These are phyloP conservation scores for Oidiodendron maius DNA, from an alignment of 495 filamentous ascomycete species.

Conservation along the genomic window DNA sequence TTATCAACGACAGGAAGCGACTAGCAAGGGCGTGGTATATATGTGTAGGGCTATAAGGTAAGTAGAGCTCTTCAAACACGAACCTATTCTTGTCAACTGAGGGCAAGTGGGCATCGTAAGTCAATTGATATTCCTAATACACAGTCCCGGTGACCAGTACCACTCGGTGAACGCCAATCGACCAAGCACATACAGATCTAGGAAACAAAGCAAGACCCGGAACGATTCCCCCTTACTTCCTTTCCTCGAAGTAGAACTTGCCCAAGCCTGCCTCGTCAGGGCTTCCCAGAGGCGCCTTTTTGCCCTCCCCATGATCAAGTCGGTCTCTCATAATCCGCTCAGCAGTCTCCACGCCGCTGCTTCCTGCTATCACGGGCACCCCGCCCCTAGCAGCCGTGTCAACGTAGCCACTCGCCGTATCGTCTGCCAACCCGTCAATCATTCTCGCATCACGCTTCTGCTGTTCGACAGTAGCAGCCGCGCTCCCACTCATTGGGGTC, in stretches of 20 bases:
- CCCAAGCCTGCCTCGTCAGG: constrained; percentile 38
- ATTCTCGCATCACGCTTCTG: constrained; percentile 19
- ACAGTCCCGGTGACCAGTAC: too few species aligned
- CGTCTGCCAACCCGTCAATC: constrained; percentile 20
- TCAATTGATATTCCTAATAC: too few species aligned
- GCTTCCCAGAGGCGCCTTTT: constrained; percentile 30
- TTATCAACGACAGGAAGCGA: too few species aligned
- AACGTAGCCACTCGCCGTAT: constrained; percentile 9
- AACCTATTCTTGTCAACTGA: too few species aligned
- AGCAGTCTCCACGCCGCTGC: constrained; percentile 23
- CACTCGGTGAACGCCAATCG: too few species aligned
- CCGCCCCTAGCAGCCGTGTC: constrained; percentile 15
- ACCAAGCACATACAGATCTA: too few species aligned
- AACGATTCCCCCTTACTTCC: constrained; percentile 26
- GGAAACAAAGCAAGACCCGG: too few species aligned
- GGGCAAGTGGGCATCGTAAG: too few species aligned
- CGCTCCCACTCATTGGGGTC: constrained; percentile 7
- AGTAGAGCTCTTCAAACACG: too few species aligned
- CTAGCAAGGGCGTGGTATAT: too few species aligned
- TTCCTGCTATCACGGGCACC: not conserved
- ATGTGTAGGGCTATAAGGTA: too few species aligned
- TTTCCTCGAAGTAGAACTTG: constrained; percentile 49
- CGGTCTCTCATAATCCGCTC: constrained; percentile 50
- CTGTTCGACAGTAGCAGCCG: constrained; percentile 12
- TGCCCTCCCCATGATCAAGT: constrained; percentile 35